These are phyloP conservation scores for Candida qinlingensis DNA, from an alignment of 805 yeast genomes.

Conservation along the genomic window DNA sequence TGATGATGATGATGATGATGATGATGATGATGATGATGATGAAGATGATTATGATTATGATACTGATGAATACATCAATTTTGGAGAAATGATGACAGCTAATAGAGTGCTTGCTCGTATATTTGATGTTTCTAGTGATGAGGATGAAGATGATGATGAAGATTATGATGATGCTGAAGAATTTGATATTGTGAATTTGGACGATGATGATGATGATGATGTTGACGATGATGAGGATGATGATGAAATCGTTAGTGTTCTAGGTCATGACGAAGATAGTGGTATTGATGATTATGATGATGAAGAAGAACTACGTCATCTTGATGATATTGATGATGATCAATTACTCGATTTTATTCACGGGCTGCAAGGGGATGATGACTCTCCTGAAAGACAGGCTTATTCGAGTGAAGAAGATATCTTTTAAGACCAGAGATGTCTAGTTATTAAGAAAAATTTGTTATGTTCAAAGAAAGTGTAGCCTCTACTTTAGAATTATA, in stretches of 20 bases:
- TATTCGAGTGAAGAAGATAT: no score
- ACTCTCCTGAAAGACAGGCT: neutral
- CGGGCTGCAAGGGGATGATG: neutral
- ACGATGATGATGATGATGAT: neutral
- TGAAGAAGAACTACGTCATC: neutral
- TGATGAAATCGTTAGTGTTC: neutral
- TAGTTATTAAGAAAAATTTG: no score
- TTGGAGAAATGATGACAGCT: neutral
- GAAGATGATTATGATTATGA: constrained; percentile 1
- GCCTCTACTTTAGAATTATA: neutral
- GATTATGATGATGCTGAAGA: neutral
- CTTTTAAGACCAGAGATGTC: no score
- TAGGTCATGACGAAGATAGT: neutral
- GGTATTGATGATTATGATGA: neutral
- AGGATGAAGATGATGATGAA: neutral
- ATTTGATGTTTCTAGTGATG: neutral
- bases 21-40: constrained; percentile 4
- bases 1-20: no score
- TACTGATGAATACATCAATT: neutral
- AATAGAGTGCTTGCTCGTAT: neutral
- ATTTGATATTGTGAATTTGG: neutral
- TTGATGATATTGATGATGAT: constrained; percentile 1
- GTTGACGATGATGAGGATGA: constrained; percentile 1
- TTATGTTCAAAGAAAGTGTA: no score
- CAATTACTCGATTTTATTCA: neutral